A percentile compares a stretch with the other conserved stretches of the same genome.
Conservation (phyloP, 2,329 filamentous ascomycete genomes). For the Lecanicillium sp. region DNA sequence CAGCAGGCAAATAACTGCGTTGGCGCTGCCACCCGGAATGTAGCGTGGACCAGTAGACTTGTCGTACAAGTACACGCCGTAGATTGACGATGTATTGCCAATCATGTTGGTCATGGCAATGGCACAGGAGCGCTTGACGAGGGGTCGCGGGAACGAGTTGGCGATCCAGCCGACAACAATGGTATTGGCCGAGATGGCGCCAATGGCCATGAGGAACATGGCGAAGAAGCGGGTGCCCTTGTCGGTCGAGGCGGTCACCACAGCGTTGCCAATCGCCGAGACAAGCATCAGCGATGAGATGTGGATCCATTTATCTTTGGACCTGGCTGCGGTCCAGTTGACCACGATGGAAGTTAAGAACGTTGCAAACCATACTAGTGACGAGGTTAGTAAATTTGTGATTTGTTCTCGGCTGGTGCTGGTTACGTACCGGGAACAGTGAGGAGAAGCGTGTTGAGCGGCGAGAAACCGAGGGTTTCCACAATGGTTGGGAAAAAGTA, state of each 20-base stretch:
- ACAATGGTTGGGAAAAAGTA: constrained; percentile 69
- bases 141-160: constrained; percentile 62
- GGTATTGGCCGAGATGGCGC: constrained; percentile 41
- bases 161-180: constrained; percentile 61
- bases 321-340: constrained; percentile 46
- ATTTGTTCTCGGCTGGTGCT: no score
- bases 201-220: constrained; percentile 55
- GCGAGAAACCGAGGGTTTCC: constrained; percentile 54
- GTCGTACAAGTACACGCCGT: constrained; percentile 40
- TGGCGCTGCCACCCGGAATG: constrained; percentile 48
- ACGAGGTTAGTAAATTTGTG: no score
- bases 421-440: no score
- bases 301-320: constrained; percentile 47
- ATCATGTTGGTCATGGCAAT: constrained; percentile 62
- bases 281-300: constrained; percentile 46
- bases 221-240: constrained; percentile 50
- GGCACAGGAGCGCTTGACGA: constrained; percentile 56
- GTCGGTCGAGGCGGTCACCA: constrained; percentile 42
- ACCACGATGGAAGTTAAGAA: constrained; percentile 46
- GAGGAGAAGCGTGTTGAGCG: constrained; percentile 53
- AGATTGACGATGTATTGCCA: constrained; percentile 49
- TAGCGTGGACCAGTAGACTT: constrained; percentile 34
- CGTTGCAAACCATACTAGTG: constrained; percentile 30
- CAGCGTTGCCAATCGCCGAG: constrained; percentile 45
- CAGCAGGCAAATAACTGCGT: constrained; percentile 54